Evolutionary conservation across 306 rosid species (phyloP).

Genomic region (Chamaecrista fasciculata): DNA sequence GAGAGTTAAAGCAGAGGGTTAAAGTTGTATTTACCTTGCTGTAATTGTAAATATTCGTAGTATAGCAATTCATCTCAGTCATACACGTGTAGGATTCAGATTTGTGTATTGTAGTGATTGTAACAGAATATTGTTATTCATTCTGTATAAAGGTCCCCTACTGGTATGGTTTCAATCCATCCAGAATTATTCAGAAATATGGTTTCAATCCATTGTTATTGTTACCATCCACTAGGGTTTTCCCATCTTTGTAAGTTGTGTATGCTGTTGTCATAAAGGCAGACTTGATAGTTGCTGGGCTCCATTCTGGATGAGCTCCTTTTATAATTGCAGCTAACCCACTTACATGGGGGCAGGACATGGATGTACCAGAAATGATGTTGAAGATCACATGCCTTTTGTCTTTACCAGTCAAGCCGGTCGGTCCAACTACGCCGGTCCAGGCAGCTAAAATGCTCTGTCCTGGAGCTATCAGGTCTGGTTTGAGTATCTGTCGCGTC

Average conservation of each 20-base stretch:
- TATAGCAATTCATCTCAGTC: no score
- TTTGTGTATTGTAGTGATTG: no score
- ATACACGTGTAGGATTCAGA: no score
- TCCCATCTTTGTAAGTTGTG: constrained; percentile 54
- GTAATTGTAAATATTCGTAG: no score
- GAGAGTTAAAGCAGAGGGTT: no score
- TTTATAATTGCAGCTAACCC: constrained; percentile 79
- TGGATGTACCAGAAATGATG: constrained; percentile 86
- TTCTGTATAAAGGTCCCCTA: no score
- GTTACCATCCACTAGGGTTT: constrained; percentile 54
- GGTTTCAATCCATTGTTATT: no score
- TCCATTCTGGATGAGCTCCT: constrained; percentile 81
- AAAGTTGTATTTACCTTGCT: no score
- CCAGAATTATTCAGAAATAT: no score
- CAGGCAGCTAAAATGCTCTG: constrained; percentile 93
- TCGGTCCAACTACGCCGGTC: constrained; percentile 66
- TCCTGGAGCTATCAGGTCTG: constrained; percentile 96
- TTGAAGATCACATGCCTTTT: constrained; percentile 65
- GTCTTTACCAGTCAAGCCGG: constrained; percentile 49
- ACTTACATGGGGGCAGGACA: constrained; percentile 95
- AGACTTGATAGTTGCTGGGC: constrained; percentile 83
- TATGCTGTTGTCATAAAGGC: constrained; percentile 97
- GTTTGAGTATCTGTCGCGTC: constrained; percentile 76
- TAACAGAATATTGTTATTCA: no score
- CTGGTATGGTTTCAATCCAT: no score